Base-by-base conservation (phyloP, 805 yeast species). In the Brettanomyces sp. region DNA sequence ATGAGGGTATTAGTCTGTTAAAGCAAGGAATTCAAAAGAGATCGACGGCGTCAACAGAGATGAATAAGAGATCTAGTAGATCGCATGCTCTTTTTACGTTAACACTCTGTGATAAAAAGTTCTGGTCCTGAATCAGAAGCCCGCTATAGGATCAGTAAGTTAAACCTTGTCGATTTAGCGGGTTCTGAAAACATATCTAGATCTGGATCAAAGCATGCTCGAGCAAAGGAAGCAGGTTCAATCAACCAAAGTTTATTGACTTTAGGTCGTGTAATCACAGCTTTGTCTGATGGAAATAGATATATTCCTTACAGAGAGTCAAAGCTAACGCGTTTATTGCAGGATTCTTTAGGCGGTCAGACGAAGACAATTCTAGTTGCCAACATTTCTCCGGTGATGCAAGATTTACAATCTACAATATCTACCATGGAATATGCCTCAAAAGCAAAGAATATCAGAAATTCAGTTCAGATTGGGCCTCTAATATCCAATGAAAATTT, bases 141-240 rank as follows among this genome's bases (percentile, higher is more conserved):
- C 5, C 61, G 57, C 38, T 65, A 62, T 42, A 57, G 58, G 14
- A 52, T 52, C 39, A 59, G 68, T 5, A 65, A 66, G 46, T 53
- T 65, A 61, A 87, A 89, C 58, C 67, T 89, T 22, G 98, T 91
- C 5, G 98, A 91, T 66, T 70, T 91, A 52, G 99, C 98, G 0
- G 98, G 99, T 0, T 85, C 95, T 4, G 99, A 91, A 61, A 90
- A 90, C 59, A 82, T 91, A 45, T 76, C 71, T 51, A 70, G 88
- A 55, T 85, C 96, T 0, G 99, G 99, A 3, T 96, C 97, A 0
- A 72, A 78, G 23, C 80, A 85, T 53, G 83, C 79, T 58, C 72
- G 96, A 39, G 96, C 96, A 0, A 80, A 88, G 53, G 99, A 91
- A 59, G 96, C 97, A 0, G 97, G 96, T 0, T 79, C 87, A 18